These are phyloP conservation scores for Akebia trifoliata DNA, from an alignment of 164 flowering plant species.

Conservation along the genomic window DNA sequence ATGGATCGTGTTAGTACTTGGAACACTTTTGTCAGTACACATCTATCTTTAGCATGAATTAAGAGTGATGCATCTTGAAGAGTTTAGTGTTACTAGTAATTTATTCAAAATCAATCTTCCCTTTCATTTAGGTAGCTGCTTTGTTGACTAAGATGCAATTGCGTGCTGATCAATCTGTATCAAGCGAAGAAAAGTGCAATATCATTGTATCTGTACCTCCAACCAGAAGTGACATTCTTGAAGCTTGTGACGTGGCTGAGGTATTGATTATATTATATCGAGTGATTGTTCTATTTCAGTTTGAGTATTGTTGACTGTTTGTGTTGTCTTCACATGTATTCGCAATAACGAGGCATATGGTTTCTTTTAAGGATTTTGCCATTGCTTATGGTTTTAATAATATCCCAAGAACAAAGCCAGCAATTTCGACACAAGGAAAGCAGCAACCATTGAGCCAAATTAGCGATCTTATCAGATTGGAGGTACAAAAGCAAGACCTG, in stretches of 20 bases:
- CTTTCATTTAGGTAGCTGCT: slow-evolving; percentile 38
- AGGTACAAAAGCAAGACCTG: slow-evolving; percentile 41
- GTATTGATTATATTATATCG: slow-evolving; percentile 27
- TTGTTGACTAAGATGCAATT: slow-evolving; percentile 86
- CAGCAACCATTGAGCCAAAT: slow-evolving; percentile 54
- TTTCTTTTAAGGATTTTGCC: slow-evolving; percentile 60
- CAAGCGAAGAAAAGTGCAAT: slow-evolving; percentile 32
- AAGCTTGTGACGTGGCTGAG: slow-evolving; percentile 98
- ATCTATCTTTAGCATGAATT: not conserved
- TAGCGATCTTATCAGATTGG: slow-evolving; percentile 67
- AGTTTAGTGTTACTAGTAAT: not conserved
- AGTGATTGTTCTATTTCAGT: not conserved
- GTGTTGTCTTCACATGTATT: not conserved
- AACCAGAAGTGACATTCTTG: slow-evolving; percentile 93
- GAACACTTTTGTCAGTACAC: not conserved
- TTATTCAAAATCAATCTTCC: not conserved
- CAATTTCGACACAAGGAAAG: slow-evolving; percentile 50
- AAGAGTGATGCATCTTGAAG: not conserved
- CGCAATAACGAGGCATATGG: slow-evolving; percentile 3
- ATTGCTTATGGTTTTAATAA: slow-evolving; percentile 79
- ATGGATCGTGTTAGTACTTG: not conserved
- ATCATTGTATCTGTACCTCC: slow-evolving; percentile 79
- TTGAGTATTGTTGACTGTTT: not conserved
- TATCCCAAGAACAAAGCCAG: slow-evolving; percentile 57
- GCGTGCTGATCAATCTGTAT: slow-evolving; percentile 40